Evolutionary conservation across 2,329 filamentous ascomycete genomes (phyloP).

Genomic region (Aspergillus transmontanensis): DNA sequence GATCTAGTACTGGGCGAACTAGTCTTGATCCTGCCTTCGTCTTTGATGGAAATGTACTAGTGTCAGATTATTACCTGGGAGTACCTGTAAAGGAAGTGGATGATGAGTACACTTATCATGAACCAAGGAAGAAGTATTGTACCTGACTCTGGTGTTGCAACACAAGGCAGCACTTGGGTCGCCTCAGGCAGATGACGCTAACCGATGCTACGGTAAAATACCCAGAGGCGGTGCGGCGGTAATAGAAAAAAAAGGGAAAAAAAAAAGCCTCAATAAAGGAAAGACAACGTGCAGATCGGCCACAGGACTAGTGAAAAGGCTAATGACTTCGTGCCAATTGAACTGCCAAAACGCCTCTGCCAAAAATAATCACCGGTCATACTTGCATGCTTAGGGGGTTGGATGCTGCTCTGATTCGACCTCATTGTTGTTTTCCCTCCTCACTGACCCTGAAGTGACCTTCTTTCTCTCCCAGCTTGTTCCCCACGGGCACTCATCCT

Average conservation of each 20-base stretch:
- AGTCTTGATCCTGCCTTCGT: background rate
- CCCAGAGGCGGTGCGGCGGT: too few relatives aligned
- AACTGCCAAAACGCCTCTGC: background rate
- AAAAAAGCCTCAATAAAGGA: background rate
- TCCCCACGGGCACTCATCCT: conserved; percentile 2
- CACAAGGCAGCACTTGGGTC: background rate
- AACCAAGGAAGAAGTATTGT: background rate
- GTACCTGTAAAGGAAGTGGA: too few relatives aligned
- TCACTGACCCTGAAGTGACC: background rate
- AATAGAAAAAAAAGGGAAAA: background rate
- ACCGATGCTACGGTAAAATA: conserved; percentile 1
- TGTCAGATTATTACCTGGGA: too few relatives aligned
- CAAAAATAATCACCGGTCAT: conserved; percentile 7
- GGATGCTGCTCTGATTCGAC: background rate
- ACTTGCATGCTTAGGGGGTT: conserved; percentile 6
- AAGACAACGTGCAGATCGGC: conserved; percentile 2
- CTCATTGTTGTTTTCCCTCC: background rate
- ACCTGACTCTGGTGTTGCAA: background rate
- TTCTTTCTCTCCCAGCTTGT: background rate
- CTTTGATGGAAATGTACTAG: background rate
- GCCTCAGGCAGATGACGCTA: background rate
- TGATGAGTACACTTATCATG: background rate
- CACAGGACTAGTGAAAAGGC: conserved; percentile 1
- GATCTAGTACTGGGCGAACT: background rate
- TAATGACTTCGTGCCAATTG: conserved; percentile 1